Conservation (phyloP, 352 stramenopile species). For the Phytophthora boehmeriae region DNA sequence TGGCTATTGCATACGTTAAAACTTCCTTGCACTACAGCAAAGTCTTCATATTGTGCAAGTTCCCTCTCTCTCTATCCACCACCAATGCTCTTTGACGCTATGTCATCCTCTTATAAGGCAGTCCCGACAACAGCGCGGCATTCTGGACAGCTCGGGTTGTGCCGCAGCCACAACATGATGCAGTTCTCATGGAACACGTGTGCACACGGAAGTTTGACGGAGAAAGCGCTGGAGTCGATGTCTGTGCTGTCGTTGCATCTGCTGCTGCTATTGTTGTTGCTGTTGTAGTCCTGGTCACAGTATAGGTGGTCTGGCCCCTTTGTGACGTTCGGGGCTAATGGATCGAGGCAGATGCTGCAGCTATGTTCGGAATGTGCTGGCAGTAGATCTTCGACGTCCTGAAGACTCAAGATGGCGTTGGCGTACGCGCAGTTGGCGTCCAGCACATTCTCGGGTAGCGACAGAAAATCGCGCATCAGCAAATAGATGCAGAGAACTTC, state of each 20-base stretch:
- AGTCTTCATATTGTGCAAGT: too few species aligned
- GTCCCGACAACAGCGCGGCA: constrained; percentile 50
- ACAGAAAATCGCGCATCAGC: constrained; percentile 60
- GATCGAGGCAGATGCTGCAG: constrained; percentile 70
- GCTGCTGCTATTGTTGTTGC: background rate
- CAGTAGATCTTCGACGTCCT: constrained; percentile 53
- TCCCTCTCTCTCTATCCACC: background rate
- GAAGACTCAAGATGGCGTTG: constrained; percentile 59
- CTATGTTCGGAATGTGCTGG: constrained; percentile 36
- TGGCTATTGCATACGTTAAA: too few species aligned
- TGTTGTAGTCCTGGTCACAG: constrained; percentile 5
- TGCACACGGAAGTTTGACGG: constrained; percentile 53
- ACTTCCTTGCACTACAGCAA: too few species aligned
- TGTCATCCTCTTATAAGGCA: constrained; percentile 10
- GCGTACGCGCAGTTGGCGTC: constrained; percentile 60
- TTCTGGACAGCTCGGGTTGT: constrained; percentile 63
- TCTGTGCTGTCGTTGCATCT: constrained; percentile 4
- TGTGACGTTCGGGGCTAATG: constrained; percentile 25
- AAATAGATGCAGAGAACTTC: constrained; percentile 53
- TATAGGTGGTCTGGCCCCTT: constrained; percentile 23
- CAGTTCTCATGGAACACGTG: constrained; percentile 74
- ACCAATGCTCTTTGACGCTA: background rate
- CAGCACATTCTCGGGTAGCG: constrained; percentile 51
- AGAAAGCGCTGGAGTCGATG: constrained; percentile 18
- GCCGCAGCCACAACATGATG: constrained; percentile 67